A percentile compares a stretch with the other conserved stretches of the same genome.
These are phyloP conservation scores for Cutaneotrichosporon sp. DNA, from an alignment of 1,284 basidiomycete species.

Conservation along the genomic window DNA sequence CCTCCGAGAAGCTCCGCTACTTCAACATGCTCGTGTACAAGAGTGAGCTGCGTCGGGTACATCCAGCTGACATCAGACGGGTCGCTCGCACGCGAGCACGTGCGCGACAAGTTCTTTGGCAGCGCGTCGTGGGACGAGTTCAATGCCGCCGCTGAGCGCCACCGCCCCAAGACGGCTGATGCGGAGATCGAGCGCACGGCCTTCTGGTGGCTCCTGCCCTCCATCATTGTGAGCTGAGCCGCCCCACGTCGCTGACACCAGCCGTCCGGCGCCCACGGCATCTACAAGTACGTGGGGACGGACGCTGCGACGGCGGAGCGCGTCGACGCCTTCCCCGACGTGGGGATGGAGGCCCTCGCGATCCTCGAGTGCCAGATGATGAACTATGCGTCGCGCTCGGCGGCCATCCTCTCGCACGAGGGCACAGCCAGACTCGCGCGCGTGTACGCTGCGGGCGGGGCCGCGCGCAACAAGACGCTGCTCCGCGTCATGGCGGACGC, in stretches of 20 bases:
- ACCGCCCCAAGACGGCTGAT: conserved; percentile 24
- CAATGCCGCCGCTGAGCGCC: conserved; percentile 63
- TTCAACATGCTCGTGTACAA: conserved; percentile 59
- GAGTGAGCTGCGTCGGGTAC: conserved; percentile 52
- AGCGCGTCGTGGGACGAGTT: conserved; percentile 68
- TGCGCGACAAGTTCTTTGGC: conserved; percentile 67
- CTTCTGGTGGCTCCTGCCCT: conserved; percentile 53
- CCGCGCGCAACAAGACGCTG: conserved; percentile 72
- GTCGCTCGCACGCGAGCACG: conserved; percentile 74
- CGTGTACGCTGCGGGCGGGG: conserved; percentile 77
- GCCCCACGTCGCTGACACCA: conserved; percentile 25
- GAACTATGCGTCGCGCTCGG: conserved; percentile 43
- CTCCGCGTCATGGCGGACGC: conserved; percentile 76
- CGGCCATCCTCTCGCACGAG: conserved; percentile 64
- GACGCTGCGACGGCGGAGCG: conserved; percentile 24
- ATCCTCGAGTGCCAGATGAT: conserved; percentile 85
- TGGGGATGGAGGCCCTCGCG: conserved; percentile 67
- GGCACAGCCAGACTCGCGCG: conserved; percentile 59
- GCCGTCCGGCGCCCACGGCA: conserved; percentile 42
- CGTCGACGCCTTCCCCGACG: conserved; percentile 47
- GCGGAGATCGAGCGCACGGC: conserved; percentile 59
- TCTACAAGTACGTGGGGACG: conserved; percentile 39
- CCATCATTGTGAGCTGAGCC: conserved; percentile 62
- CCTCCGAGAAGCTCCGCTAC: conserved; percentile 36
- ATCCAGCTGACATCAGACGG: conserved; percentile 64